A percentile compares a stretch with the other conserved stretches of the same genome.
Conservation (phyloP, 257 asterid species). For the Plantago major region DNA sequence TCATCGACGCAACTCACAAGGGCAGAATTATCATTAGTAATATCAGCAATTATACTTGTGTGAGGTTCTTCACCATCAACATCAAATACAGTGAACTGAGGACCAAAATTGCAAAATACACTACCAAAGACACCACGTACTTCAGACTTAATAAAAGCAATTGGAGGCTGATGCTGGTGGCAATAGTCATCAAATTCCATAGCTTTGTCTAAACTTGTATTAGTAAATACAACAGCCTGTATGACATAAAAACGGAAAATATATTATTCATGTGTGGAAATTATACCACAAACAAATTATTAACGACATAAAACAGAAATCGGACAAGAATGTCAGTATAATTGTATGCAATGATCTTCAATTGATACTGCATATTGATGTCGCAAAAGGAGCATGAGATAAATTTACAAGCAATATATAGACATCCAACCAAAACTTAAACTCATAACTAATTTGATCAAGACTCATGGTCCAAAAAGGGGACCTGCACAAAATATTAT, state of each 20-base stretch:
- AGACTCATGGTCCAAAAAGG: too few species aligned
- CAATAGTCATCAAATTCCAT: constrained; percentile 39
- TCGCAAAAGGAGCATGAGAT: too few species aligned
- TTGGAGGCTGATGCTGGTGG: constrained; percentile 46
- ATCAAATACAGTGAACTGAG: constrained; percentile 42
- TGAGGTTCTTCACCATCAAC: constrained; percentile 52
- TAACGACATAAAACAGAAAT: too few species aligned
- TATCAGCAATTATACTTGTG: constrained; percentile 46
- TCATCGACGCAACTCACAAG: constrained; percentile 46
- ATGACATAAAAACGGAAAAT: not conserved
- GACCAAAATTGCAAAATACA: constrained; percentile 48
- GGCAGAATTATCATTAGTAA: constrained; percentile 46
- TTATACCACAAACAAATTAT: too few species aligned
- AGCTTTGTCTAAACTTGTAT: constrained; percentile 37
- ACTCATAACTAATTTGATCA: too few species aligned
- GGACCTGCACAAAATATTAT: too few species aligned
- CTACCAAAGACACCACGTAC: constrained; percentile 48
- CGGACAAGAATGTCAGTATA: too few species aligned
- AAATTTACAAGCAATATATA: too few species aligned
- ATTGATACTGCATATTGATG: too few species aligned
- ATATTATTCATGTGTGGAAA: not conserved
- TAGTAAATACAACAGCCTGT: constrained; percentile 44
- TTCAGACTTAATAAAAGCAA: constrained; percentile 48
- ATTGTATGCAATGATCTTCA: too few species aligned
- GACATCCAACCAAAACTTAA: too few species aligned